Percentiles rank a stretch among this genome's conserved stretches.
Evolutionary conservation across 1,284 basidiomycete genomes (phyloP).

Genomic region (Ceratobasidium sp.): DNA sequence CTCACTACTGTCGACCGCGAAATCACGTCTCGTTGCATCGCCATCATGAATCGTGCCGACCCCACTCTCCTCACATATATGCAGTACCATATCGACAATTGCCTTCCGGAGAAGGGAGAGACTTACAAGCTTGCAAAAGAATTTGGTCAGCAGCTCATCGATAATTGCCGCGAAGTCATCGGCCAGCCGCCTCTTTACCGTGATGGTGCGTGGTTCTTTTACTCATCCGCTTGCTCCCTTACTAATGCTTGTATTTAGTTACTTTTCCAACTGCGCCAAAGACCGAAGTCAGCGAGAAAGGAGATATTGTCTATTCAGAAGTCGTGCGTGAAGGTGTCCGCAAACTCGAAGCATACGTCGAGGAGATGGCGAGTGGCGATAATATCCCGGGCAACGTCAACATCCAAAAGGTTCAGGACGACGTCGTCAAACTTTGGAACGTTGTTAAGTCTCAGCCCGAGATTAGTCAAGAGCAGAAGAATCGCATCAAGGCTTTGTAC

Average conservation of each 20-base stretch:
- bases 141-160: conserved; percentile 95
- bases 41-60: conserved; percentile 97
- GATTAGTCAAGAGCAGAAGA: conserved; percentile 96
- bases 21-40: conserved; percentile 97
- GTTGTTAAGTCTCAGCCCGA: conserved; percentile 97
- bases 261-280: conserved; percentile 98
- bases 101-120: conserved; percentile 84
- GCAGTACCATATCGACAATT: conserved; percentile 93
- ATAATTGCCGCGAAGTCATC: conserved; percentile 90
- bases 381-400: conserved; percentile 84
- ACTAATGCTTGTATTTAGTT: conserved; percentile 61
- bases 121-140: conserved; percentile 95
- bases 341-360: conserved; percentile 97
- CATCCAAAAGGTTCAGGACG: conserved; percentile 96
- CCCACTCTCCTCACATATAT: conserved; percentile 90
- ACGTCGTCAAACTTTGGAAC: conserved; percentile 96
- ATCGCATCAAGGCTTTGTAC: conserved; percentile 95
- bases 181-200: conserved; percentile 89
- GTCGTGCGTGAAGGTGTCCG: conserved; percentile 95
- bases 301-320: conserved; percentile 94
- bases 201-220: conserved; percentile 72
- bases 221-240: not conserved
- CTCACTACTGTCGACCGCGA: conserved; percentile 93
- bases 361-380: conserved; percentile 97
- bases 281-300: conserved; percentile 92